A percentile compares a stretch with the other conserved stretches of the same genome.
Conservation (phyloP, 1,284 basidiomycete genomes). For the Ceratobasidium sp. region DNA sequence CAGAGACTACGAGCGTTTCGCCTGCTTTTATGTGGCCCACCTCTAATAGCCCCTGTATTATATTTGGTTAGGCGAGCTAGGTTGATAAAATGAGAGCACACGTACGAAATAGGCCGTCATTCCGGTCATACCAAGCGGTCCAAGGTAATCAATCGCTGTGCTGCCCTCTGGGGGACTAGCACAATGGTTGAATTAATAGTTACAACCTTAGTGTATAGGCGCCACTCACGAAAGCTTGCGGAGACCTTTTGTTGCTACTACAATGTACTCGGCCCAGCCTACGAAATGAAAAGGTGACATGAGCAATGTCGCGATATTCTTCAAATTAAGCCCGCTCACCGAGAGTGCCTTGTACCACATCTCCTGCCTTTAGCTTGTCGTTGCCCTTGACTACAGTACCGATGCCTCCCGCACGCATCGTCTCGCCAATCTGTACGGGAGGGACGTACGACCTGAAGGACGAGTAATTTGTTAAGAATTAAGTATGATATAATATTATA, state of each 20-base stretch:
- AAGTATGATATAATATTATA: conserved; percentile 63
- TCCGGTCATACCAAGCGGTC: conserved; percentile 75
- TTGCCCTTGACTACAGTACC: conserved; percentile 67
- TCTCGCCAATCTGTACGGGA: conserved; percentile 81
- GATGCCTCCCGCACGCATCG: conserved; percentile 77
- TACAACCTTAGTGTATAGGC: conserved; percentile 36
- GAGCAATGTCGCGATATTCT: background rate
- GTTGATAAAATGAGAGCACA: conserved; percentile 1
- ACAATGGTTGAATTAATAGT: background rate
- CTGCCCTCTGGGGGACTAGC: conserved; percentile 57
- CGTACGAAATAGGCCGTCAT: conserved; percentile 85
- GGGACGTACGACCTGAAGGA: conserved; percentile 55
- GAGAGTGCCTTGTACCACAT: conserved; percentile 67
- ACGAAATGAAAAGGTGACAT: conserved; percentile 46
- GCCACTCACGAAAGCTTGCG: conserved; percentile 64
- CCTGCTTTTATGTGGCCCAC: conserved; percentile 81
- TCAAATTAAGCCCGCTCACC: conserved; percentile 59
- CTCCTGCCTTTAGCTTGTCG: conserved; percentile 66
- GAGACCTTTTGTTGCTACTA: conserved; percentile 66
- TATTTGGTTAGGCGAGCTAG: background rate
- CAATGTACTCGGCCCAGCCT: conserved; percentile 84
- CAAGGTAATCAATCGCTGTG: conserved; percentile 76
- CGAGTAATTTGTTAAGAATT: conserved; percentile 58
- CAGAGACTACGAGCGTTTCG: conserved; percentile 86
- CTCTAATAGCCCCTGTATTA: conserved; percentile 78